Evolutionary conservation across 371 early-diverging fungal species (phyloP).

Genomic region (Circinella minor): DNA sequence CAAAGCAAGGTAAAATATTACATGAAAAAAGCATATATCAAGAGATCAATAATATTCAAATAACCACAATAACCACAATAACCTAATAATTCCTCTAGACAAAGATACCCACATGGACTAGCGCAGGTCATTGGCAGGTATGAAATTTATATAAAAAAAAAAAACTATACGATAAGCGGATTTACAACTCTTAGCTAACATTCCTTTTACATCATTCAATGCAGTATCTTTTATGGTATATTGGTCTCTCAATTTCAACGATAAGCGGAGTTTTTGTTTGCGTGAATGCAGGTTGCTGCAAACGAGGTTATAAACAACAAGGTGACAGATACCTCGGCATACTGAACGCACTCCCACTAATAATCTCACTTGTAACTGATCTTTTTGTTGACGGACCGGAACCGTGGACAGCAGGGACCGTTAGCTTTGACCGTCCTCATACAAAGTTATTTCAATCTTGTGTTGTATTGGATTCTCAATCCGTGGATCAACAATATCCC

Average conservation of each 20-base stretch:
- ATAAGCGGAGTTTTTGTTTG: slow-evolving; percentile 27
- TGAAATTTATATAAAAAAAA: background rate
- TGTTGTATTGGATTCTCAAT: slow-evolving; percentile 19
- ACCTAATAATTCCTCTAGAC: slow-evolving; percentile 13
- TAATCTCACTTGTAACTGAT: slow-evolving; percentile 15
- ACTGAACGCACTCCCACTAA: slow-evolving; percentile 17
- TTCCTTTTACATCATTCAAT: background rate
- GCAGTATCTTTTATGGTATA: slow-evolving; percentile 37
- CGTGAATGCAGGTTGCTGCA: slow-evolving; percentile 31
- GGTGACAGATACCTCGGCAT: slow-evolving; percentile 31
- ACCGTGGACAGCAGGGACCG: slow-evolving; percentile 38
- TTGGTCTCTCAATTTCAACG: slow-evolving; percentile 23
- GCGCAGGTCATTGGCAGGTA: slow-evolving; percentile 43
- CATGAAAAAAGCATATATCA: too few species aligned
- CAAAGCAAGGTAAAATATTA: slow-evolving; percentile 20
- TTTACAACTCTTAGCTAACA: background rate
- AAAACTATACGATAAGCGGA: background rate
- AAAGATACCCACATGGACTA: slow-evolving; percentile 30
- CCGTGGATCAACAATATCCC: background rate
- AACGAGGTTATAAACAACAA: slow-evolving; percentile 21
- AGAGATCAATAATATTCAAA: background rate
- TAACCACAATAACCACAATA: background rate
- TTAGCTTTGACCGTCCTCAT: slow-evolving; percentile 28
- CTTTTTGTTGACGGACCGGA: slow-evolving; percentile 27
- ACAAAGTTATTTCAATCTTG: slow-evolving; percentile 32